Percentiles rank a stretch among this genome's conserved stretches.
Evolutionary conservation across 805 yeast genomes (phyloP).

Genomic region (Spathaspora sp.): DNA sequence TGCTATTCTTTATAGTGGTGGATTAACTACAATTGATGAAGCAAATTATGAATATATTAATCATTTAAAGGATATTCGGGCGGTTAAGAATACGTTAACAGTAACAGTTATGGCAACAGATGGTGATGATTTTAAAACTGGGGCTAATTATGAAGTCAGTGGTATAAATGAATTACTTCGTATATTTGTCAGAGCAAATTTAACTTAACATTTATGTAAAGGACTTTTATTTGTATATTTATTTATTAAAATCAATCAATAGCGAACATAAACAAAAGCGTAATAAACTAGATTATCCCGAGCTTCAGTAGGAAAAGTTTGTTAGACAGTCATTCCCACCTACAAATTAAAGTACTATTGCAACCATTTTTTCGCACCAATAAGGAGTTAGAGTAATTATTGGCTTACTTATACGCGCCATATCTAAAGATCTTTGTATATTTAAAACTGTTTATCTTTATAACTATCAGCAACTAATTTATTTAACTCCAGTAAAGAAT

Average conservation of each 20-base stretch:
- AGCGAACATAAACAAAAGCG: not conserved
- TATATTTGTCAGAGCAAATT: constrained; percentile 28
- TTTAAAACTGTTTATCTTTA: constrained; percentile 37
- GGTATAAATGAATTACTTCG: constrained; percentile 70
- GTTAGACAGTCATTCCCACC: too few species aligned
- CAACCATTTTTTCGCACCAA: too few species aligned
- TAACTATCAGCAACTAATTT: constrained; percentile 52
- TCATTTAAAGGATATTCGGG: constrained; percentile 30
- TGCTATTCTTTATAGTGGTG: constrained; percentile 52
- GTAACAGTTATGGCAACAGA: constrained; percentile 43
- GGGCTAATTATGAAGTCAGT: constrained; percentile 59
- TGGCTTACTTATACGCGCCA: too few species aligned
- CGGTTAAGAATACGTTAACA: constrained; percentile 49
- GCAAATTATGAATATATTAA: constrained; percentile 56
- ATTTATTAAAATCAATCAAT: not conserved
- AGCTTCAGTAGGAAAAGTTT: too few species aligned
- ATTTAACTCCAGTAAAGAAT: constrained; percentile 52
- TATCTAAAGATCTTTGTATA: too few species aligned
- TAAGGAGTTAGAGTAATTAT: too few species aligned
- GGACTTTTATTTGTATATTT: not conserved
- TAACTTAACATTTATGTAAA: constrained; percentile 7
- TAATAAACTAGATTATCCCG: too few species aligned
- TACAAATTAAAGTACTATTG: too few species aligned
- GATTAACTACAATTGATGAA: constrained; percentile 66
- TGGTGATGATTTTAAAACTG: constrained; percentile 40